Conservation (phyloP, 345 rosid genomes). For the Populus deltoides region DNA sequence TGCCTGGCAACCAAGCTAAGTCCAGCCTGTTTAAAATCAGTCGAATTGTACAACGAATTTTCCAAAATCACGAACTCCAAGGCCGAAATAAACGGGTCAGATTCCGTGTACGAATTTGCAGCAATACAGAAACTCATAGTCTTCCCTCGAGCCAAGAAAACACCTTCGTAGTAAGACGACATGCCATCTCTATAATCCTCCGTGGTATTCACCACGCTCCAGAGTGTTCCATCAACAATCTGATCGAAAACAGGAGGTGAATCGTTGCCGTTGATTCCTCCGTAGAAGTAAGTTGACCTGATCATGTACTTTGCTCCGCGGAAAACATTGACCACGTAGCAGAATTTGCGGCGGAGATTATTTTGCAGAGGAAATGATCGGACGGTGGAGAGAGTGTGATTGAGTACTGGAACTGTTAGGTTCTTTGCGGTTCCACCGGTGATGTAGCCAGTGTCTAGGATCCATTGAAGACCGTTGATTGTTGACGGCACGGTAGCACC, state of each 20-base stretch:
- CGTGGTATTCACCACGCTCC: slow-evolving; percentile 79
- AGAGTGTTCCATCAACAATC: slow-evolving; percentile 79
- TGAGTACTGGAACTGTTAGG: slow-evolving; percentile 28
- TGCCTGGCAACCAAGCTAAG: slow-evolving; percentile 66
- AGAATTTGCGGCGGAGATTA: slow-evolving; percentile 49
- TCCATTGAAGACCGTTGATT: slow-evolving; percentile 54
- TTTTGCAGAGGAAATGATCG: slow-evolving; percentile 66
- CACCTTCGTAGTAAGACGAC: slow-evolving; percentile 69
- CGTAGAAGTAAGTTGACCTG: slow-evolving; percentile 75
- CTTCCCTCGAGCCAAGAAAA: slow-evolving; percentile 69
- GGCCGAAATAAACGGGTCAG: slow-evolving; percentile 89
- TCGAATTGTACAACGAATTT: slow-evolving; percentile 64
- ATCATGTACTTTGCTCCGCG: slow-evolving; percentile 65
- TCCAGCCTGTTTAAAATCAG: slow-evolving; percentile 48
- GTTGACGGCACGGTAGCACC: slow-evolving; percentile 45
- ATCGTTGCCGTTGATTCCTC: slow-evolving; percentile 60
- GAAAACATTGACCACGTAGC: slow-evolving; percentile 51
- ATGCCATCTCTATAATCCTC: slow-evolving; percentile 52
- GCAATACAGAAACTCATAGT: slow-evolving; percentile 71
- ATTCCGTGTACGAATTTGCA: slow-evolving; percentile 58
- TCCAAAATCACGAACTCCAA: slow-evolving; percentile 63
- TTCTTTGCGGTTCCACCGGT: slow-evolving; percentile 47
- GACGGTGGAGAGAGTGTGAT: slow-evolving; percentile 52
- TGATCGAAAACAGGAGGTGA: slow-evolving; percentile 86
- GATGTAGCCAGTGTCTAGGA: slow-evolving; percentile 48